These are phyloP conservation scores for Chlamydomonas sp. DNA, from an alignment of 139 green algal species.

Conservation along the genomic window DNA sequence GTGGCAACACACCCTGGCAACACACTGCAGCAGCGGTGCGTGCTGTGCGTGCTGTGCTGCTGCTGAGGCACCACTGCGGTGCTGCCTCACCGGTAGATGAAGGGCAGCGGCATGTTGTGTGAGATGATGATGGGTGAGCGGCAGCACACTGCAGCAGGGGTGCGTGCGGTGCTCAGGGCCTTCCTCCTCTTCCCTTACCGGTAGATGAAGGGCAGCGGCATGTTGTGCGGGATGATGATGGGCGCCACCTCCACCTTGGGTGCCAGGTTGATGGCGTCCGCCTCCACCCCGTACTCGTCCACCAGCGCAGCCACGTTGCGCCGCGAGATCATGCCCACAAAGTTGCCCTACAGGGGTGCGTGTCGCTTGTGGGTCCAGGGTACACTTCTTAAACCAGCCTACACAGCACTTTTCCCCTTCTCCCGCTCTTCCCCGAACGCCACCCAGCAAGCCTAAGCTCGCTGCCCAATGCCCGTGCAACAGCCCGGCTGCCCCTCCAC, in stretches of 20 bases:
- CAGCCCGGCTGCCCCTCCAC: too few relatives aligned
- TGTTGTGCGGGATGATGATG: conserved; percentile 60
- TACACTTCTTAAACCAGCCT: too few relatives aligned
- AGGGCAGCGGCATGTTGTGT: conserved; percentile 63
- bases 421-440: too few relatives aligned
- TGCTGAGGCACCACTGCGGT: background rate
- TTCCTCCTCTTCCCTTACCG: background rate
- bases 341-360: conserved; percentile 32
- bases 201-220: conserved; percentile 64
- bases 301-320: conserved; percentile 38
- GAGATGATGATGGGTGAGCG: conserved; percentile 56
- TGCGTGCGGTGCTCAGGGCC: too few relatives aligned
- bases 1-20: too few relatives aligned
- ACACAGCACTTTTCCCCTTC: too few relatives aligned
- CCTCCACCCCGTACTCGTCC: conserved; percentile 31
- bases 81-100: conserved; percentile 23
- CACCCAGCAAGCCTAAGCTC: too few relatives aligned
- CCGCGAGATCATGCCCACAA: conserved; percentile 59
- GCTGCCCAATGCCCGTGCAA: too few relatives aligned
- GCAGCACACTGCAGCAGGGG: too few relatives aligned
- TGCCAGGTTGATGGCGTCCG: conserved; percentile 32
- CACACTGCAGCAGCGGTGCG: background rate
- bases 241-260: conserved; percentile 59
- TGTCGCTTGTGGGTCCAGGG: too few relatives aligned
- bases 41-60: background rate